Conservation (phyloP, 208 protist genomes). For the Trypanosoma mega region DNA sequence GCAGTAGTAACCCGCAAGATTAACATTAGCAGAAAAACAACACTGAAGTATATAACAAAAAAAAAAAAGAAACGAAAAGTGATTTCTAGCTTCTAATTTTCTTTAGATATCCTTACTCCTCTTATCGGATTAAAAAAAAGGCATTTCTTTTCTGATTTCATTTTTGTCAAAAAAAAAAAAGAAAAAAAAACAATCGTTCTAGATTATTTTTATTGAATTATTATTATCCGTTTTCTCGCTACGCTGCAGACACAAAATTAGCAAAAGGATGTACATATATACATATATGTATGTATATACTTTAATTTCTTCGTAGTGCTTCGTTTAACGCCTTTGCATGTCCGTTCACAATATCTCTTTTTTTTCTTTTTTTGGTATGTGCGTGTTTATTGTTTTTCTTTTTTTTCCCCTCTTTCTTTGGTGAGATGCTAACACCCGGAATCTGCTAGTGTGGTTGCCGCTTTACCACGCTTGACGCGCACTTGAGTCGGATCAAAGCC, state of each 20-base stretch:
- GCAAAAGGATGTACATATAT: too few relatives aligned
- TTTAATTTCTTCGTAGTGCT: too few relatives aligned
- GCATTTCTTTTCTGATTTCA: too few relatives aligned
- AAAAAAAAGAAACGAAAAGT: too few relatives aligned
- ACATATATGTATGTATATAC: too few relatives aligned
- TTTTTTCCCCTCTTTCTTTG: not conserved
- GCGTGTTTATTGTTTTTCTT: not conserved
- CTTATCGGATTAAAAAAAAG: too few relatives aligned
- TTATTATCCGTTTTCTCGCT: not conserved
- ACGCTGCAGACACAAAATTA: too few relatives aligned
- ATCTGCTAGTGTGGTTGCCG: conserved; percentile 38
- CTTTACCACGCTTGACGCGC: conserved; percentile 62
- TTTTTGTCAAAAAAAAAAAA: too few relatives aligned
- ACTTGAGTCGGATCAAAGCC: conserved; percentile 90
- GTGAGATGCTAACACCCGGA: conserved; percentile 33
- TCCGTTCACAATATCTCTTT: not conserved
- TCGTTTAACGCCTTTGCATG: not conserved
- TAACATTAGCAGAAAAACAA: conserved; percentile 1
- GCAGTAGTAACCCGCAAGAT: not conserved
- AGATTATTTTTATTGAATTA: not conserved
- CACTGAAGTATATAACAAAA: conserved; percentile 10
- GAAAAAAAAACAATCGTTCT: conserved; percentile 1
- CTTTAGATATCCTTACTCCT: too few relatives aligned
- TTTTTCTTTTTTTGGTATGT: not conserved
- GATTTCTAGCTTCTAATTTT: too few relatives aligned